Conservation (phyloP, 768 basidiomycete species). For the Tulasnella sp. region DNA sequence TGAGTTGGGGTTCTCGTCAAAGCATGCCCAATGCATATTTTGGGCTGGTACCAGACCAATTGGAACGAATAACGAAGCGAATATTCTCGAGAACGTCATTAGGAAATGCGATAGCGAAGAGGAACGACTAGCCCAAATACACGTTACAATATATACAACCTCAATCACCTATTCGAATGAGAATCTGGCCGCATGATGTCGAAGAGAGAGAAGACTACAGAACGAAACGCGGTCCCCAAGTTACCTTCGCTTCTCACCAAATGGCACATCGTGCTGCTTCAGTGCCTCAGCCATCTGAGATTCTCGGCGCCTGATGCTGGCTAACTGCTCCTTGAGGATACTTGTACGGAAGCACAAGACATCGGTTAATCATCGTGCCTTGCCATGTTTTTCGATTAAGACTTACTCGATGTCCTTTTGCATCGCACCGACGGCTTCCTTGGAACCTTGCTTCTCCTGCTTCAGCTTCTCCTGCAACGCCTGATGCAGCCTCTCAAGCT, state of each 20-base stretch:
- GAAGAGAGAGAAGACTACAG: not conserved
- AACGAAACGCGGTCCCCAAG: not conserved
- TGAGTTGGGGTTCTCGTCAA: no score
- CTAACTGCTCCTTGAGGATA: not conserved
- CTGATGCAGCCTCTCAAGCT: slow-evolving; percentile 72
- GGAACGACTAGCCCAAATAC: not conserved
- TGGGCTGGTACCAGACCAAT: no score
- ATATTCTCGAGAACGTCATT: not conserved
- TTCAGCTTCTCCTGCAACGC: slow-evolving; percentile 87
- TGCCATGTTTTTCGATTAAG: not conserved
- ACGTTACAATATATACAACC: not conserved
- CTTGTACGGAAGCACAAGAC: no score
- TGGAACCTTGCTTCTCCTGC: slow-evolving; percentile 85
- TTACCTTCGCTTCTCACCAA: not conserved
- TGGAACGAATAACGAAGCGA: not conserved
- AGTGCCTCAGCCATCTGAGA: not conserved
- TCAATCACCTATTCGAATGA: not conserved
- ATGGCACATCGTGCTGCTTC: not conserved
- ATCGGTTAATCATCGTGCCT: no score
- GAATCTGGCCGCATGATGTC: not conserved
- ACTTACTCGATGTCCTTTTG: slow-evolving; percentile 59
- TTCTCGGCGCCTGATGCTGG: not conserved
- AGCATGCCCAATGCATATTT: no score
- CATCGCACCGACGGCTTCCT: slow-evolving; percentile 67
- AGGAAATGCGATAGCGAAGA: not conserved